Evolutionary conservation across 2,329 filamentous ascomycete genomes (phyloP), one percentile per base, ranked within the genome.

Genomic region (Colletotrichum spaethianum): DNA sequence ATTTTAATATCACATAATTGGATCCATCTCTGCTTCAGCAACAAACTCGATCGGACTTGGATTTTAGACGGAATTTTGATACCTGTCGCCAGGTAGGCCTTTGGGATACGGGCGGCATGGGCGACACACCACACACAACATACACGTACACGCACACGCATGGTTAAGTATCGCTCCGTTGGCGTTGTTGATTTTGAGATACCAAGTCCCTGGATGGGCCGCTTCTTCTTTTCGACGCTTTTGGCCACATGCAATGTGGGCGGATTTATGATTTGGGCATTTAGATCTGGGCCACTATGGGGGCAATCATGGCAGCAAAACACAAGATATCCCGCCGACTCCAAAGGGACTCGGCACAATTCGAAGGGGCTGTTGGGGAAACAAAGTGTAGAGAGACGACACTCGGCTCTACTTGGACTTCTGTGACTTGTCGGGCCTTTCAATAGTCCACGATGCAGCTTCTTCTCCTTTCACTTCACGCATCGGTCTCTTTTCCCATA

Each of bases 1-100:
- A 46, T 88, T 86, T 76, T 88, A 79, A 83, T 74, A 23, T 53
- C 61, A 73, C 26, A 73, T 63, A 57, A 71, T 57, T 42, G 62
- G 62, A 61, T 55, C 36, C 64, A 63, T 63, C 61, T 67, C 48
- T 52, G 53, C 56, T 70, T 61, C 61, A 64, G 57, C 63, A 63
- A 63, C 62, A 66, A 53, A 56, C 26, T 73, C 44, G 57, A 72
- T 53, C 31, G 44, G 59, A 60, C 40, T 64, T 44, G 59, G 46
- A 67, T 38, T 53, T 55, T 68, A 56, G 55, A 73, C 20, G 36
- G 69, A 46, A 52, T 63, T 38, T n/a, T 56, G 38, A 50, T 57
- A 38, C 40, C 50, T 73, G 40, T 61, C 65, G 38, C 72, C 55
- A 52, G 56, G 69, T 31, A 62, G 38, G 60, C 72, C 64, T 57